Conservation (phyloP, 169 alveolate species). For the Plasmodium ovale region DNA sequence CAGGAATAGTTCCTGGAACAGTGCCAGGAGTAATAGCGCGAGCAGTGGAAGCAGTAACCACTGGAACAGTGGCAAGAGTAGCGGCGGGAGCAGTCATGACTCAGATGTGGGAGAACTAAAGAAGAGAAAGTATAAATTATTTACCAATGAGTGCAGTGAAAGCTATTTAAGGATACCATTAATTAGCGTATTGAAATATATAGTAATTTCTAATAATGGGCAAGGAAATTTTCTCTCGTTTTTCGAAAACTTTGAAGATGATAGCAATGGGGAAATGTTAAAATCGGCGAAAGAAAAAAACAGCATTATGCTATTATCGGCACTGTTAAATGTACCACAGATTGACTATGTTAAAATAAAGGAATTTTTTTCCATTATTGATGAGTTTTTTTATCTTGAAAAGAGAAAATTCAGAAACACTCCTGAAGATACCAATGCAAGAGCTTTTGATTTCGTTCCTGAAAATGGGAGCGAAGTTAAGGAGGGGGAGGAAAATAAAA, state of each 20-base stretch:
- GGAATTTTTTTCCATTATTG: slow-evolving; percentile 41
- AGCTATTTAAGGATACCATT: slow-evolving; percentile 68
- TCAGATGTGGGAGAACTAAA: neutral
- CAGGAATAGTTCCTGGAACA: too few relatives aligned
- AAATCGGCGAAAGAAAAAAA: slow-evolving; percentile 40
- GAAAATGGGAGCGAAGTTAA: neutral
- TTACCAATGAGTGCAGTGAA: slow-evolving; percentile 15
- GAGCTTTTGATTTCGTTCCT: neutral
- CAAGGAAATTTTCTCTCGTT: slow-evolving; percentile 28
- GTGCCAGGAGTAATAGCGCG: too few relatives aligned
- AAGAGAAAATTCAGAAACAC: slow-evolving; percentile 18
- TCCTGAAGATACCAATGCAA: neutral
- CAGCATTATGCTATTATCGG: slow-evolving; percentile 41
- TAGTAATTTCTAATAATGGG: slow-evolving; percentile 21
- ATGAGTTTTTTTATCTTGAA: slow-evolving; percentile 60
- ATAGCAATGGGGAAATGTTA: slow-evolving; percentile 1
- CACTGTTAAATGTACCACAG: slow-evolving; percentile 56
- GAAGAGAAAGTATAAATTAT: slow-evolving; percentile 14
- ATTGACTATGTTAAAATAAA: slow-evolving; percentile 41
- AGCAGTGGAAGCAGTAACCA: too few relatives aligned
- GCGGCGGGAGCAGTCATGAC: too few relatives aligned
- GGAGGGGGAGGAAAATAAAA: slow-evolving; percentile 18
- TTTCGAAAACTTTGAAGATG: slow-evolving; percentile 49
- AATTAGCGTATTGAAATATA: slow-evolving; percentile 49
- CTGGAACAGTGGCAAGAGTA: too few relatives aligned